A percentile compares a stretch with the other conserved stretches of the same genome.
phyloP scores from a whole-genome alignment of 2,329 filamentous ascomycete species.

The Botrytis cinerea region DNA sequence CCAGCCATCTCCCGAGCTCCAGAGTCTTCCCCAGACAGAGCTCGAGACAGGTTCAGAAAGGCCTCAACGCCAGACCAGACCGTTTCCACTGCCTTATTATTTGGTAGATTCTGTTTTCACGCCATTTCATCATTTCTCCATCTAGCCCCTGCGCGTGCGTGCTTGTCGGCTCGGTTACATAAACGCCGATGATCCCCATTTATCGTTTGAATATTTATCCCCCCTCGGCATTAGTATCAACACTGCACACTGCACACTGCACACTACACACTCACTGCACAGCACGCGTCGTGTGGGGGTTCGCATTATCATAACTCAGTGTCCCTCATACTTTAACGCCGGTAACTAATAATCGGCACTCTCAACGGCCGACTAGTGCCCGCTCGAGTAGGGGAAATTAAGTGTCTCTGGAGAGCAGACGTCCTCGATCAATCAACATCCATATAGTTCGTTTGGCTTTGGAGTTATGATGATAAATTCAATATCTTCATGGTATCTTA shows the following conservation, averaged over 20 bases:
- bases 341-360: not conserved
- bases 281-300: not conserved
- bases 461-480: not conserved
- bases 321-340: not conserved
- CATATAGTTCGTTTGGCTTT: not conserved
- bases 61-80: not conserved
- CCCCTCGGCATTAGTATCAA: not conserved
- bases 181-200: not conserved
- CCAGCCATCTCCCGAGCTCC: not conserved
- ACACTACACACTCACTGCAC: not conserved
- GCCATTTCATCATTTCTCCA: not conserved
- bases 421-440: not conserved
- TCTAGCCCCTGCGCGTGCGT: not conserved
- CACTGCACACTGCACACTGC: not conserved
- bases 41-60: not conserved
- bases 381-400: not conserved
- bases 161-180: not conserved
- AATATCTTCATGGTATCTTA: not conserved
- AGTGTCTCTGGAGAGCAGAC: not conserved
- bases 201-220: not conserved
- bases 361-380: not conserved
- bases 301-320: not conserved
- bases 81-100: not conserved
- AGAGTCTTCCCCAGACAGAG: not conserved
- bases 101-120: not conserved